These are phyloP conservation scores for Phanerochaete carnosa DNA, from an alignment of 768 basidiomycete species.

Conservation along the genomic window DNA sequence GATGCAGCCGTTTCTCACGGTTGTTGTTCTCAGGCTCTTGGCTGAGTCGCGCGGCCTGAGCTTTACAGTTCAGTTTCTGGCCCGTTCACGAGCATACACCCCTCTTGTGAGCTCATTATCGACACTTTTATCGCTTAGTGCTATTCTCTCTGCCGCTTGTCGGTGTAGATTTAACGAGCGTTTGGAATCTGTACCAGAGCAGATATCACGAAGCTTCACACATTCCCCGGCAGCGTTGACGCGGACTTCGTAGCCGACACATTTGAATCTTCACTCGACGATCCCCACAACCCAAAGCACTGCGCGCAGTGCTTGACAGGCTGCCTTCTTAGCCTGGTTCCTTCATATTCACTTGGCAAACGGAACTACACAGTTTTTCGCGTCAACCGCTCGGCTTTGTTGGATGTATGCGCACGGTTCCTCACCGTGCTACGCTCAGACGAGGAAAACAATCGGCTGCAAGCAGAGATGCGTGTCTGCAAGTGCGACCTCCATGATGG, in stretches of 20 bases:
- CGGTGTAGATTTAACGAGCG: too few species aligned
- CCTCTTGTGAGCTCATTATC: too few species aligned
- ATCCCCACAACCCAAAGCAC: background rate
- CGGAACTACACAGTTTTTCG: background rate
- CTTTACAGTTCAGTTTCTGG: too few species aligned
- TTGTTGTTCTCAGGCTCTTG: too few species aligned
- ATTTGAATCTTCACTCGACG: background rate
- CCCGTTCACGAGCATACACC: too few species aligned
- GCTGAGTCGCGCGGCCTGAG: too few species aligned
- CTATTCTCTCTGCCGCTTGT: too few species aligned
- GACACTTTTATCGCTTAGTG: too few species aligned
- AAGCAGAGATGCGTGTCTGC: background rate
- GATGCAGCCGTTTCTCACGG: too few species aligned
- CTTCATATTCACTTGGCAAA: background rate
- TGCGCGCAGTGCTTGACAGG: background rate
- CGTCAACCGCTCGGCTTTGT: background rate
- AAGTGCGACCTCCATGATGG: background rate
- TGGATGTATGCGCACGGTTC: background rate
- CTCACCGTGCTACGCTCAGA: background rate
- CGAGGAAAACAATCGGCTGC: background rate
- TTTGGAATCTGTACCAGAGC: too few species aligned
- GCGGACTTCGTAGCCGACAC: background rate
- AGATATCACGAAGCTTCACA: too few species aligned
- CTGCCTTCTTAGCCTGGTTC: background rate
- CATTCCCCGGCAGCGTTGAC: background rate